Evolutionary conservation across 768 basidiomycete species (phyloP).

Genomic region (Mycena polygramma): DNA sequence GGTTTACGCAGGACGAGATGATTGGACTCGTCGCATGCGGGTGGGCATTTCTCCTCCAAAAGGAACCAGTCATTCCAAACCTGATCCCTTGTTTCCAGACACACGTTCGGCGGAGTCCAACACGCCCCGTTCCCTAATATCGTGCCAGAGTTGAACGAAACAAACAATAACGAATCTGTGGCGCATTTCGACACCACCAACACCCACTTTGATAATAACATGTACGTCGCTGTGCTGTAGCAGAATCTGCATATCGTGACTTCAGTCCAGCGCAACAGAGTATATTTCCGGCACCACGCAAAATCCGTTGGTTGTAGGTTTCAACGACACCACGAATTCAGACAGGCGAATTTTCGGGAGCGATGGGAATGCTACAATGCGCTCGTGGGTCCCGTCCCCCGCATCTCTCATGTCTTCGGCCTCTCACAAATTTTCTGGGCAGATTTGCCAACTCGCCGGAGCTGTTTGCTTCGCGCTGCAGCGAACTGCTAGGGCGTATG

Average conservation of each 20-base stretch:
- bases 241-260: conserved; percentile 14
- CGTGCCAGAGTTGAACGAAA: conserved; percentile 17
- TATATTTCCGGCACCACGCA: conserved; percentile 52
- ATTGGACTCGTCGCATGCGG: conserved; percentile 25
- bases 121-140: conserved; percentile 19
- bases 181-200: conserved; percentile 17
- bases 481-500: conserved; percentile 21
- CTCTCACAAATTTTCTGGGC: conserved; percentile 9
- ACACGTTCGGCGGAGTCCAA: conserved; percentile 20
- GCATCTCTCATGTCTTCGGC: neutral
- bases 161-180: conserved; percentile 9
- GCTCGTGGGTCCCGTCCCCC: conserved; percentile 39
- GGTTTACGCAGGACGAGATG: conserved; percentile 26
- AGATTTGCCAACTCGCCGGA: conserved; percentile 15
- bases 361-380: conserved; percentile 53
- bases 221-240: conserved; percentile 18
- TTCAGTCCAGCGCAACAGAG: conserved; percentile 48
- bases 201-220: conserved; percentile 18
- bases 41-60: conserved; percentile 17
- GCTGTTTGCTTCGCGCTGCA: conserved; percentile 18
- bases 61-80: neutral
- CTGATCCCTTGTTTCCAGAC: conserved; percentile 5
- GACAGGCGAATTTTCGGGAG: conserved; percentile 53
- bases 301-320: conserved; percentile 51
- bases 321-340: conserved; percentile 52